Base-by-base conservation (phyloP, 257 asterid species). In the Nicotiana benthamiana region DNA sequence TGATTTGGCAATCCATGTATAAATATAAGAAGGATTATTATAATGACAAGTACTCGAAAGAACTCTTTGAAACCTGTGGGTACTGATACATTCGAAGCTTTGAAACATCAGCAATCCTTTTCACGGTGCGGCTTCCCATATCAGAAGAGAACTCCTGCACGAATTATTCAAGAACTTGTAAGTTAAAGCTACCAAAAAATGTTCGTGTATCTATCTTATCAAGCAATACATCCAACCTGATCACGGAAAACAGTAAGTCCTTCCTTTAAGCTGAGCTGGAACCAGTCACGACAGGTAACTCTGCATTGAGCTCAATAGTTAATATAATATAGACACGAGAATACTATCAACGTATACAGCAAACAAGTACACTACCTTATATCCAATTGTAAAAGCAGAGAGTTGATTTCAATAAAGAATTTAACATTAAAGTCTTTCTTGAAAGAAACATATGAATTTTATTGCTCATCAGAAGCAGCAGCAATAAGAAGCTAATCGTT, bases 261-360 rank as follows among this genome's bases (percentile, higher is more conserved):
- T 87, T 96, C 98, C 93, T 96, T 96, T 82, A 96, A 86, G 86
- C 99, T 96, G 68, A 96, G 98, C 92, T 96, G 99, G 92, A 96
- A 96, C 99, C 99, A 94, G 86, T 96, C 99, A 63, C 99, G 98
- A 86, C 99, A 96, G 57, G 99, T 96, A 68, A 96, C 99, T 90
- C 99, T 94, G 92, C 68, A 85, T 87, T 80, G 83, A 83, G 64
- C 7, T 75, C 56, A 62, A 77, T 32, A 59, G 87, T 86, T 66
- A 86, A 68, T 52, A 60, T 12, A 70, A 40, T 54, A 13, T 60
- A 60, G 65, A 60, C 65, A 70, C 13, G 0, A 43, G 20, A 43
- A 22, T 70, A 70, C 80, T 48, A 57, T 34, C 43, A 86, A 80
- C 65, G 53, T n/a, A 66, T 20, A 62, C 64, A 63, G 62, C 13